phyloP scores from a whole-genome alignment of 345 rosid species.

The Hibiscus tridactylites region DNA sequence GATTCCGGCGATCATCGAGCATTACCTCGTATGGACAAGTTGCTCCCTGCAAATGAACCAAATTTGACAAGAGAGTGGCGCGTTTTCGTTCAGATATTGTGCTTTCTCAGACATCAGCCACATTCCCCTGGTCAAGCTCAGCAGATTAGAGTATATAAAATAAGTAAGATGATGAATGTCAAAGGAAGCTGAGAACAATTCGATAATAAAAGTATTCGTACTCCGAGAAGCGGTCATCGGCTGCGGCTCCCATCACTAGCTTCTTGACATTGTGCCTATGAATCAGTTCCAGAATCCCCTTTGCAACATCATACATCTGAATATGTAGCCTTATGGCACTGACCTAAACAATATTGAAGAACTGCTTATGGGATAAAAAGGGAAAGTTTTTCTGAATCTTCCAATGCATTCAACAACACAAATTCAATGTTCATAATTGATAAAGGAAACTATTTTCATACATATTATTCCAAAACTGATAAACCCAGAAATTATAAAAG shows the following conservation, averaged over 20 bases:
- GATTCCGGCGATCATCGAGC: background rate
- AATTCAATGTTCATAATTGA: background rate
- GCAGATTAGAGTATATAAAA: background rate
- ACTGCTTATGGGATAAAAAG: background rate
- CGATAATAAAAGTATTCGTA: background rate
- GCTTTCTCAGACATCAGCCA: slow-evolving; percentile 37
- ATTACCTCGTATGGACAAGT: slow-evolving; percentile 33
- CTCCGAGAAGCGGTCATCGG: slow-evolving; percentile 26
- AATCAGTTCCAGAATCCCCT: slow-evolving; percentile 64
- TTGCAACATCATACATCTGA: slow-evolving; percentile 45
- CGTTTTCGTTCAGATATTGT: slow-evolving; percentile 24
- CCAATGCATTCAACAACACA: background rate
- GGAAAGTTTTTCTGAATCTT: background rate
- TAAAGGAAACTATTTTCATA: no score
- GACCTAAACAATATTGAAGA: slow-evolving; percentile 28
- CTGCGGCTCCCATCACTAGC: slow-evolving; percentile 59
- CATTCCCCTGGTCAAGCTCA: slow-evolving; percentile 31
- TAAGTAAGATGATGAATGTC: background rate
- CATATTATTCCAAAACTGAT: background rate
- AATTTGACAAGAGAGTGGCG: slow-evolving; percentile 28
- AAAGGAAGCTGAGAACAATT: background rate
- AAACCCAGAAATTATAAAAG: background rate
- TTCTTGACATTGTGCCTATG: slow-evolving; percentile 39
- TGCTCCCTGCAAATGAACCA: slow-evolving; percentile 37
- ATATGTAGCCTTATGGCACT: slow-evolving; percentile 28